These are phyloP conservation scores for Tolypocladium paradoxum DNA, from an alignment of 2,329 filamentous ascomycete species.

Conservation along the genomic window DNA sequence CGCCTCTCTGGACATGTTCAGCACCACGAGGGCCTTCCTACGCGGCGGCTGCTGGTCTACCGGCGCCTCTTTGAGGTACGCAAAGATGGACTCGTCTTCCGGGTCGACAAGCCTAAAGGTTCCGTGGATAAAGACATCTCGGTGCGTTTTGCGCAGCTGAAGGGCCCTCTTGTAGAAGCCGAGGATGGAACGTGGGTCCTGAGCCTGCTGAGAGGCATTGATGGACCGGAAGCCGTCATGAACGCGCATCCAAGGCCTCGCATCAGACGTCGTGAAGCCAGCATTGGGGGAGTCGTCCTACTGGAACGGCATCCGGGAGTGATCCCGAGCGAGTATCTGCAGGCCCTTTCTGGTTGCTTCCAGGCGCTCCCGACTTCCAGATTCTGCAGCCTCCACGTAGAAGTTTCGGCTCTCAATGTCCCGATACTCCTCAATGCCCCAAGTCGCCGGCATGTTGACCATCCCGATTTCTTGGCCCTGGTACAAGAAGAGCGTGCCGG, in stretches of 20 bases:
- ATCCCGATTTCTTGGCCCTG: conserved; percentile 54
- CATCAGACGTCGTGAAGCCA: conserved; percentile 41
- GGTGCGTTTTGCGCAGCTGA: conserved; percentile 39
- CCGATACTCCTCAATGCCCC: conserved; percentile 41
- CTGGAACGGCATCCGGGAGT: conserved; percentile 55
- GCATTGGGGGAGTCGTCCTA: conserved; percentile 49
- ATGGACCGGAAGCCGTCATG: conserved; percentile 45
- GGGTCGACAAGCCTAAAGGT: conserved; percentile 43
- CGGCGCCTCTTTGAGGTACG: conserved; percentile 33
- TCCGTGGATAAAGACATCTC: conserved; percentile 51
- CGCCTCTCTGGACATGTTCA: background rate
- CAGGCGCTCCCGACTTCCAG: conserved; percentile 23
- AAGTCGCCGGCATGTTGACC: conserved; percentile 40
- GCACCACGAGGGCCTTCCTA: background rate
- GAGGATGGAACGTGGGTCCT: conserved; percentile 37
- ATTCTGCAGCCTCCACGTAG: conserved; percentile 32
- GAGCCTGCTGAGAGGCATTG: conserved; percentile 42
- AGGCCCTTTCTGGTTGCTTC: conserved; percentile 39
- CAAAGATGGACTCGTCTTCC: conserved; percentile 42
- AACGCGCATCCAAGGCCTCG: conserved; percentile 56
- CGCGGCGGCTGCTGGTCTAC: background rate
- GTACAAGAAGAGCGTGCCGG: conserved; percentile 46
- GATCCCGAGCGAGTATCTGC: conserved; percentile 49
- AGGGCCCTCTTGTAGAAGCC: conserved; percentile 49
- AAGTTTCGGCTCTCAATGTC: conserved; percentile 43